Base-by-base conservation (phyloP, 2,329 filamentous ascomycete species). In the Pseudocercospora fuligena region DNA sequence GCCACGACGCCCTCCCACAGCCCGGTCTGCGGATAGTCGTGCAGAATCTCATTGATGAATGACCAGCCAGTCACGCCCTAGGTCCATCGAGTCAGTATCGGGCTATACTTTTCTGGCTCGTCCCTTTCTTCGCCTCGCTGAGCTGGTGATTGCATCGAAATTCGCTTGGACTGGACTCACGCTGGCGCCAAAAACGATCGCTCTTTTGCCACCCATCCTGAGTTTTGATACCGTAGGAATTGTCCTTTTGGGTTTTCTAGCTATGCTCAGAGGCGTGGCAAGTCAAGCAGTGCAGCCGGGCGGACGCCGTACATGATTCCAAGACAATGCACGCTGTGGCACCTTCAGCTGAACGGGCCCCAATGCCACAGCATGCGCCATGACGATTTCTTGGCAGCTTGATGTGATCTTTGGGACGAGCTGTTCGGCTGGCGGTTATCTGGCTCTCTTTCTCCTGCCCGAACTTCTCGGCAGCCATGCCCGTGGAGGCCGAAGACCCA, bases 61-160 rank as follows among this genome's bases (percentile, higher is more conserved):
- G 82, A 80, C 82, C 82, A 84, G 27, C 82, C 82, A 0, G 81
- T 80, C 60, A 84, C 81, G 9, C 82, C 83, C 69, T 79, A 81
- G 3, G 25, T 5, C 14, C 6, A 2, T 25, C 19, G 14, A 4
- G 19, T 25, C 47, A 51, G 23, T 27, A 14, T 11, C 40, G 3
- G 40, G 40, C 14, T 3, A 43, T 8, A 3, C 19, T 5, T 43
- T 16, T 43, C 12, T 36, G 33, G 33, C 33, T 12, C 11, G 11
- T 36, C 12, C 40, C 5, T 4, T 43, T 43, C 40, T 19, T 43
- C 2, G 5, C 40, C 14, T 5, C 12, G 40, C 40, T 19, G 40
- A 43, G 40, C 5, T 6, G 40, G 12, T 19, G 40, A 43, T 5
- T 43, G 40, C 40, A 19, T 43, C 2, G 11, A 19, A 19, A 19